These are phyloP conservation scores for Hyaloscypha bicolor DNA, from an alignment of 495 filamentous ascomycete genomes.

Conservation along the genomic window DNA sequence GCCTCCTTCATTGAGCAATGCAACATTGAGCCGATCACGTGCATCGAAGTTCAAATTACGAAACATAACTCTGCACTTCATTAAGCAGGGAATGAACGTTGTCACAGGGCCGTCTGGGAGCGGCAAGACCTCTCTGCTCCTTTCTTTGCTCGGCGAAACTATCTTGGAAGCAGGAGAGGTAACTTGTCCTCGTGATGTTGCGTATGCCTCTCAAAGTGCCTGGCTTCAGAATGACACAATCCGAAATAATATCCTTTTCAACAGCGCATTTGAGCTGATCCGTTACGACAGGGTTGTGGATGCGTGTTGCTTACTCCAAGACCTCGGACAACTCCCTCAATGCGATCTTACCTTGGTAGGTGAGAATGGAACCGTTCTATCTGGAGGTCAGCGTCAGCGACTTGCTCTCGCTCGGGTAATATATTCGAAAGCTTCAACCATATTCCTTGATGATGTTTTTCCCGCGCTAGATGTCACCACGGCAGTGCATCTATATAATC, in stretches of 20 bases:
- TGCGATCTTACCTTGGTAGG: constrained; percentile 61
- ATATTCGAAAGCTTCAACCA: constrained; percentile 26
- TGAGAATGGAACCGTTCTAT: constrained; percentile 60
- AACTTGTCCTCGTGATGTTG: constrained; percentile 8
- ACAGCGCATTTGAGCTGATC: constrained; percentile 32
- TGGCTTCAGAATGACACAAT: constrained; percentile 61
- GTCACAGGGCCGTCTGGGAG: constrained; percentile 1
- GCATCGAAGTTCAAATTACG: no score
- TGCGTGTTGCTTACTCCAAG: constrained; percentile 55
- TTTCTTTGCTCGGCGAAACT: constrained; percentile 4
- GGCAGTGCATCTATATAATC: background rate
- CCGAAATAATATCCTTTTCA: constrained; percentile 59
- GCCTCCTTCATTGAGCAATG: no score
- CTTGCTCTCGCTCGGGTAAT: constrained; percentile 35
- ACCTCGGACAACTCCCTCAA: constrained; percentile 53
- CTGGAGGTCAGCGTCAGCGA: constrained; percentile 65
- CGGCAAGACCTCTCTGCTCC: background rate
- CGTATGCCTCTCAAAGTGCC: constrained; percentile 31
- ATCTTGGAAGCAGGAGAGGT: no score
- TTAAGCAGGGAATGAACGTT: constrained; percentile 1
- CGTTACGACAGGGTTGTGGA: constrained; percentile 60
- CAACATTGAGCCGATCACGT: no score
- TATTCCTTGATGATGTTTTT: constrained; percentile 41
- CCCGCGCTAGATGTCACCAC: constrained; percentile 37
- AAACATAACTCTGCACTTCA: background rate